Evolutionary conservation across 73 alveolate genomes (phyloP), one percentile per base, ranked within the genome.

Genomic region (Durusdinium trenchii): DNA sequence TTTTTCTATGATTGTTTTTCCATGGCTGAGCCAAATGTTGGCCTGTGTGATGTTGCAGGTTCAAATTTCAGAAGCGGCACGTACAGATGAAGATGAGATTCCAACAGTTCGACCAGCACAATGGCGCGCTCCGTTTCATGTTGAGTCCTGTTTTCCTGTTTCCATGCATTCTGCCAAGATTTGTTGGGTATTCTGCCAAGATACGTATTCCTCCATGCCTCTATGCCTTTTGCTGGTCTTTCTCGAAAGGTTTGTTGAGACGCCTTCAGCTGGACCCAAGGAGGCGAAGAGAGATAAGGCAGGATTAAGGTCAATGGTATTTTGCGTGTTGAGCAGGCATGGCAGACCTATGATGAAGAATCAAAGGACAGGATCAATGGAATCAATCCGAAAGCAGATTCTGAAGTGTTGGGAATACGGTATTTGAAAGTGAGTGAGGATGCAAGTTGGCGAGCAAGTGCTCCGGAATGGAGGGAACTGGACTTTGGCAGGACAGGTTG

Each of bases 391-490:
- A 20, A 23, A 4, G 43, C 76, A 62, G 40, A 6, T 48, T 47
- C 12, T 81, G 51, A 32, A 36, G 26, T 16, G 23, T 23, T 57
- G 69, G 12, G 69, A 57, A 12, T 16, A 57, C 12, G 14, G 54
- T 7, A 36, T 35, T 20, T 38, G 50, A 52, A n/a, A n/a, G 26
- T 75, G 50, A 50, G 52, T 30, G 10, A 91, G 98, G 98, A 71
- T 38, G 98, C 79, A 18, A 91, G 98, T 78, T 91, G 98, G 98
- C 89, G 98, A 12, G 98, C 98, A 23, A 69, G 69, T 51, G 86
- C 98, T 36, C 98, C 98, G 23, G 90, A 91, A 43, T 91, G 98
- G 98, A 38, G 82, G 45, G 78, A 12, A 36, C 57, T 43, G 6
- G 98, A 52, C 75, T 91, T 69, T 47, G 98, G 98, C n/a, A 91